A percentile compares a stretch with the other conserved stretches of the same genome.
Evolutionary conservation across 2,329 filamentous ascomycete genomes (phyloP).

Genomic region (Fonsecaea multimorphosa): DNA sequence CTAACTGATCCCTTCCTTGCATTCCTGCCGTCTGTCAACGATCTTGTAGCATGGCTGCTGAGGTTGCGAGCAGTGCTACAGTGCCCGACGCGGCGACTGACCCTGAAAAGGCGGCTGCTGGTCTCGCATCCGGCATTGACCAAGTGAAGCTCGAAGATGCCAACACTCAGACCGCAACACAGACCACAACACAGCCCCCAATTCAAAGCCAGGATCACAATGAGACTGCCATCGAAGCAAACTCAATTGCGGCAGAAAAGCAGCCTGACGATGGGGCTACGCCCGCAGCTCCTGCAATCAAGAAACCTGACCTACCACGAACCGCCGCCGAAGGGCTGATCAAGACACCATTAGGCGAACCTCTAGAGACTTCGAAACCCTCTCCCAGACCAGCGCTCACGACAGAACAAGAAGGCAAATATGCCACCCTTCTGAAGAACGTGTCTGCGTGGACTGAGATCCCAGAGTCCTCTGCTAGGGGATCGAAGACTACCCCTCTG

Average conservation of each 20-base stretch:
- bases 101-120: slow-evolving; percentile 32
- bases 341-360: slow-evolving; percentile 65
- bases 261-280: neutral
- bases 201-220: neutral
- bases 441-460: slow-evolving; percentile 75
- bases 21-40: neutral
- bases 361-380: slow-evolving; percentile 65
- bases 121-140: slow-evolving; percentile 25
- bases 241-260: neutral
- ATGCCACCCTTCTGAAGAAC: slow-evolving; percentile 73
- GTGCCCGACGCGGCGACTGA: slow-evolving; percentile 22
- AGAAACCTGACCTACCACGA: slow-evolving; percentile 43
- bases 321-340: slow-evolving; percentile 50
- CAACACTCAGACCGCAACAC: neutral
- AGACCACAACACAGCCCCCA: neutral
- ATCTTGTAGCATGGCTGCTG: slow-evolving; percentile 25
- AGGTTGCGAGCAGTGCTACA: slow-evolving; percentile 12
- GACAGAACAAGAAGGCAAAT: slow-evolving; percentile 79
- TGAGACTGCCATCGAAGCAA: slow-evolving; percentile 13
- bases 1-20: neutral
- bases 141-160: slow-evolving; percentile 27
- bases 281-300: slow-evolving; percentile 4
- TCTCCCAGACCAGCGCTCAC: slow-evolving; percentile 66
- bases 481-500: slow-evolving; percentile 66
- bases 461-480: slow-evolving; percentile 66